Evolutionary conservation across 177 flowering plant species (phyloP).

Genomic region (Vitis hybrid): DNA sequence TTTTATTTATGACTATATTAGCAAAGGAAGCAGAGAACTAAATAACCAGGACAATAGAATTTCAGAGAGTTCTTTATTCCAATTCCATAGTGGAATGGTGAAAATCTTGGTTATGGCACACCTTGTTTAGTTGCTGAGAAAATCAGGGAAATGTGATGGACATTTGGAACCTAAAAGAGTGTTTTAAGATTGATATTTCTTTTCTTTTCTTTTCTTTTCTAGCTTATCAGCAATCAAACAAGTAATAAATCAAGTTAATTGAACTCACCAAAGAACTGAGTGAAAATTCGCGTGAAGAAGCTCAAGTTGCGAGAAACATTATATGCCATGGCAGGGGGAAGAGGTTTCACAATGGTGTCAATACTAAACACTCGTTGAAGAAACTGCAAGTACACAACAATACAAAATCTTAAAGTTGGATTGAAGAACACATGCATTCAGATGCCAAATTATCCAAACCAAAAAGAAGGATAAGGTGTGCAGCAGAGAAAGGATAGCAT

Average conservation of each 20-base stretch:
- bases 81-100: background rate
- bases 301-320: conserved; percentile 80
- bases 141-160: background rate
- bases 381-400: conserved; percentile 50
- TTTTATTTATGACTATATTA: background rate
- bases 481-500: no score
- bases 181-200: background rate
- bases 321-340: conserved; percentile 80
- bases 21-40: background rate
- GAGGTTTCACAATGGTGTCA: conserved; percentile 93
- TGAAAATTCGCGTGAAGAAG: conserved; percentile 92
- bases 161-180: background rate
- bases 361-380: conserved; percentile 80
- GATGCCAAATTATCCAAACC: background rate
- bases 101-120: no score
- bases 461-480: background rate
- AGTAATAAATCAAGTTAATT: background rate
- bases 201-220: background rate
- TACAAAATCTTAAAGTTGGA: background rate
- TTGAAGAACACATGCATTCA: background rate
- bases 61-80: background rate
- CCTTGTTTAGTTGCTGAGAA: background rate
- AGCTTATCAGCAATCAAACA: no score
- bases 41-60: background rate
- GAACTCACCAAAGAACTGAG: conserved; percentile 84